Conservation (phyloP, 768 basidiomycete species). For the Trametes cinnabarina region DNA sequence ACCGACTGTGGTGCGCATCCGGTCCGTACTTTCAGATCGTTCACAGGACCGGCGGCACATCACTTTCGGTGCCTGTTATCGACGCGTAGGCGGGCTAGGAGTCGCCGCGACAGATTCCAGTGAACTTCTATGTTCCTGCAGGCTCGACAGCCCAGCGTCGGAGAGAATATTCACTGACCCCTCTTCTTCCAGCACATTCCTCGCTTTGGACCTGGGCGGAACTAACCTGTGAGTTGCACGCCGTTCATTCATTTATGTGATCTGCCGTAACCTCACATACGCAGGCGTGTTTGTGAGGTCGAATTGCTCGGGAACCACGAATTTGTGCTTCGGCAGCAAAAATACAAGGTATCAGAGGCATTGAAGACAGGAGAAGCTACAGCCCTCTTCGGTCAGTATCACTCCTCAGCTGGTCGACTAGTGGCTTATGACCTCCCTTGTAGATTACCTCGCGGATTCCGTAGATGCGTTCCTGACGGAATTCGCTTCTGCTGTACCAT, state of each 20-base stretch:
- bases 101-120: background rate
- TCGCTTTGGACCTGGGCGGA: slow-evolving; percentile 95
- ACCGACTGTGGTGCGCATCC: no score
- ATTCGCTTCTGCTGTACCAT: slow-evolving; percentile 16
- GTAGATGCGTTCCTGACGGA: slow-evolving; percentile 93
- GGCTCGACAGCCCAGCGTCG: background rate
- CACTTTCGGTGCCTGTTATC: background rate
- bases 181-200: slow-evolving; percentile 67
- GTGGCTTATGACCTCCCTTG: background rate
- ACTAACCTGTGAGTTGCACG: slow-evolving; percentile 96
- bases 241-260: no score
- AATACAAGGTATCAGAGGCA: slow-evolving; percentile 92
- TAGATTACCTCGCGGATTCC: slow-evolving; percentile 97
- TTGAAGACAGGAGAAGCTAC: slow-evolving; percentile 91
- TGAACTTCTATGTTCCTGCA: background rate
- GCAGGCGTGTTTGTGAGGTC: slow-evolving; percentile 92
- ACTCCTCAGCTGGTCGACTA: background rate
- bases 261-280: no score
- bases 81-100: no score
- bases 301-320: slow-evolving; percentile 85
- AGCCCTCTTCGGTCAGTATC: slow-evolving; percentile 71
- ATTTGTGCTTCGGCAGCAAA: slow-evolving; percentile 89
- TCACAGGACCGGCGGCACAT: slow-evolving; percentile 4
- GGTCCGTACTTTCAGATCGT: background rate
- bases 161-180: background rate